Conservation (phyloP, 345 rosid species). For the Odontarrhena argentea region DNA sequence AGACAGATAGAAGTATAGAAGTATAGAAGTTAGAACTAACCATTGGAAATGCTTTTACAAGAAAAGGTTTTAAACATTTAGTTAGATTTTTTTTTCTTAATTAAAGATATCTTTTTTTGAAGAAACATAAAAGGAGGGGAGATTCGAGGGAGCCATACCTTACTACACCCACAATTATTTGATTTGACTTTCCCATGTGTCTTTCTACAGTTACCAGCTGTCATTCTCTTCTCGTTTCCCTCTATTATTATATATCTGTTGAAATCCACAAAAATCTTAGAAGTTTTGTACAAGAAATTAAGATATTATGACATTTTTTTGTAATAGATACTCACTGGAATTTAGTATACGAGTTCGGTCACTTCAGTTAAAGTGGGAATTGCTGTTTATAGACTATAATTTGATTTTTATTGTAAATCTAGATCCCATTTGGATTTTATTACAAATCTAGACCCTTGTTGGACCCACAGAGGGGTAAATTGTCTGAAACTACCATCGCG, state of each 20-base stretch:
- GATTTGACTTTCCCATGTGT: slow-evolving; percentile 42
- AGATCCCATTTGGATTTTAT: no score
- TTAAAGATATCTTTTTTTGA: not conserved
- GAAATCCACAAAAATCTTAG: not conserved
- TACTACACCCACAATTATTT: slow-evolving; percentile 33
- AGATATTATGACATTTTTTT: not conserved
- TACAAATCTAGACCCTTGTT: no score
- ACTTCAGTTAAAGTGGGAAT: no score
- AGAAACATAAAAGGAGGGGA: not conserved
- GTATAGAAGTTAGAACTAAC: no score
- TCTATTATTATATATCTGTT: slow-evolving; percentile 15
- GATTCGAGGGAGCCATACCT: slow-evolving; percentile 35
- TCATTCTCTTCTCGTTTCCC: slow-evolving; percentile 24
- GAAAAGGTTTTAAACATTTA: not conserved
- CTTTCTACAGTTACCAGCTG: slow-evolving; percentile 35
- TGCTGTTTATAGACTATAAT: no score
- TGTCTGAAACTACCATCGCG: no score
- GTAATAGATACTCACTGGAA: not conserved
- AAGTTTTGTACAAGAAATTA: not conserved
- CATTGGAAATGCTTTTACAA: not conserved
- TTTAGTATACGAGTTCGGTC: not conserved
- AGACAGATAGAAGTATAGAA: no score
- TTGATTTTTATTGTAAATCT: no score
- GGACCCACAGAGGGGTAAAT: no score
- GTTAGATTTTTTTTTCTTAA: no score